phyloP scores from a whole-genome alignment of 371 early-diverging fungal genomes.

The Apophysomyces trapeziformis region DNA sequence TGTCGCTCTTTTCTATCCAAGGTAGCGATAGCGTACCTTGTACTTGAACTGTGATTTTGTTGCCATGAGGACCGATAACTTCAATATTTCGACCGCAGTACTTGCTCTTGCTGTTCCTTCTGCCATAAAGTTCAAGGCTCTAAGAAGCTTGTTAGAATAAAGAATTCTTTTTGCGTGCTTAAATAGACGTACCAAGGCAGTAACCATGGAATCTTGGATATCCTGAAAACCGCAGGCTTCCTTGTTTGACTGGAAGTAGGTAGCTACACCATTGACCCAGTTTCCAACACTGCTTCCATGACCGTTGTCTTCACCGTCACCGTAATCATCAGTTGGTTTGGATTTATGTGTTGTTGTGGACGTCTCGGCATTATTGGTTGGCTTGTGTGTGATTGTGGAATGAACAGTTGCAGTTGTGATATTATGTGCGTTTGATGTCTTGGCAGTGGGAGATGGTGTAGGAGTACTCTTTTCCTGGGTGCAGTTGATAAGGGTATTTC shows the following conservation, averaged over 20 bases:
- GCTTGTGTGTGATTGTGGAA: conserved; percentile 12
- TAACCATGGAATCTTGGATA: conserved; percentile 33
- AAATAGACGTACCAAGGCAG: conserved; percentile 29
- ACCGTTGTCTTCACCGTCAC: conserved; percentile 11
- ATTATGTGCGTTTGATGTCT: conserved; percentile 5
- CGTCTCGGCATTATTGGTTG: background rate
- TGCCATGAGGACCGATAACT: conserved; percentile 37
- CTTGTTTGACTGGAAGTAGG: conserved; percentile 42
- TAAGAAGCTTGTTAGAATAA: conserved; percentile 5
- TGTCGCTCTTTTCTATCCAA: background rate
- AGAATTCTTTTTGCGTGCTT: background rate
- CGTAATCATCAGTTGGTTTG: conserved; percentile 8
- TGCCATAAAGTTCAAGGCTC: conserved; percentile 35
- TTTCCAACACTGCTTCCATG: conserved; percentile 4
- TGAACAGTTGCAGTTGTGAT: conserved; percentile 12
- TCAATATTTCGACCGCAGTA: conserved; percentile 37
- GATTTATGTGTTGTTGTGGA: conserved; percentile 21
- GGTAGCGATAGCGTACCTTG: background rate
- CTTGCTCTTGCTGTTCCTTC: conserved; percentile 34
- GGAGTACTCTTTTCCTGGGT: background rate
- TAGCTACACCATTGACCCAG: conserved; percentile 30
- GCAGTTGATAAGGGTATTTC: conserved; percentile 11
- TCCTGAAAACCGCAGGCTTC: conserved; percentile 48
- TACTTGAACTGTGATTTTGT: conserved; percentile 37
- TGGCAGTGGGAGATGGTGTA: background rate